Percentiles rank a stretch among this genome's conserved stretches.
Conservation (phyloP, 257 asterid species). For the Solanum piurae region DNA sequence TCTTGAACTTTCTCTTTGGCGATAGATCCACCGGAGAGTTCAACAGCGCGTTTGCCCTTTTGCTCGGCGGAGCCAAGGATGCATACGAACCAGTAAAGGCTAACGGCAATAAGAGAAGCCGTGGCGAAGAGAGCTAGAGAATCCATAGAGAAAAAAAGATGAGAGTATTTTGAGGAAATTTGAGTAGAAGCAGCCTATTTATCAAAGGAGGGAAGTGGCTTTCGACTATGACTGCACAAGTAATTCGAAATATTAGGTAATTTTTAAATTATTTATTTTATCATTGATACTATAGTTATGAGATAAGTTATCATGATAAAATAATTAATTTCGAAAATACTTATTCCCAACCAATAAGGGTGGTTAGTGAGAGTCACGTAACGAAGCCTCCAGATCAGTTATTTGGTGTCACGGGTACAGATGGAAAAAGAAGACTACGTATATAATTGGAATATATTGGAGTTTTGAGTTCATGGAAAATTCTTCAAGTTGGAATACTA, state of each 20-base stretch:
- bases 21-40: conserved; percentile 75
- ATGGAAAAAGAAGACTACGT: too few relatives aligned
- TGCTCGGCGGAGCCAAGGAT: conserved; percentile 60
- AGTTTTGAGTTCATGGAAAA: neutral
- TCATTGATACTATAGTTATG: too few relatives aligned
- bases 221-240: neutral
- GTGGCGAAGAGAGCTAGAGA: conserved; percentile 43
- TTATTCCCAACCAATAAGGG: too few relatives aligned
- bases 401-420: neutral
- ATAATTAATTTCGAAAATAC: too few relatives aligned
- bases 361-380: neutral
- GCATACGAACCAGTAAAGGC: conserved; percentile 60
- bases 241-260: too few relatives aligned
- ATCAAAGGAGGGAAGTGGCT: neutral
- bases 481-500: neutral
- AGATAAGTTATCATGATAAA: too few relatives aligned
- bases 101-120: conserved; percentile 42
- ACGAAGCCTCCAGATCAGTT: too few relatives aligned
- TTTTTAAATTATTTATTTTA: too few relatives aligned
- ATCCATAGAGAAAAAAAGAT: conserved; percentile 24
- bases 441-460: neutral
- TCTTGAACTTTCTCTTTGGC: conserved; percentile 46
- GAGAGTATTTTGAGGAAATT: neutral
- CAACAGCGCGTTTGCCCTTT: conserved; percentile 53
- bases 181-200: neutral